Conservation (phyloP, 371 early-diverging fungal genomes). For the Umbelopsis sp. region DNA sequence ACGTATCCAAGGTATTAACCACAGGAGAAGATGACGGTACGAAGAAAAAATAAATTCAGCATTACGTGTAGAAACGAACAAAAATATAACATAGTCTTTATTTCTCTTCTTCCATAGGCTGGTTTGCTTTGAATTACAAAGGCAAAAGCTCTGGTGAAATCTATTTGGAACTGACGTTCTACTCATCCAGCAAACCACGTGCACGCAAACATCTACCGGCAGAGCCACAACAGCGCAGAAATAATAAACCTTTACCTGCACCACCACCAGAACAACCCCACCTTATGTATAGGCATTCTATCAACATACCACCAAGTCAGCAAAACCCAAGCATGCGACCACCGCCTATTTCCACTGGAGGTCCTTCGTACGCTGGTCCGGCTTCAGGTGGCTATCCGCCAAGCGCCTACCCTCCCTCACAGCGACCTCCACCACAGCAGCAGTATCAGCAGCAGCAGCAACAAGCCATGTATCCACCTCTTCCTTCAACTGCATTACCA, state of each 20-base stretch:
- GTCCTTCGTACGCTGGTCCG: slow-evolving; percentile 24
- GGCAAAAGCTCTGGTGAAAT: slow-evolving; percentile 59
- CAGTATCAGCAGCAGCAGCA: slow-evolving; percentile 20
- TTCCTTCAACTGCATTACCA: slow-evolving; percentile 20
- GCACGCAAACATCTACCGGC: neutral
- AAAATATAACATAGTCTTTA: too few species aligned
- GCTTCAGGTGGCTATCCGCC: slow-evolving; percentile 14
- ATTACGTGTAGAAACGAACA: too few species aligned
- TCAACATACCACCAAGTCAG: slow-evolving; percentile 25
- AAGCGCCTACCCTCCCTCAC: slow-evolving; percentile 22
- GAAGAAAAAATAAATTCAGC: too few species aligned
- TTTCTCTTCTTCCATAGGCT: slow-evolving; percentile 37
- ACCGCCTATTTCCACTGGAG: slow-evolving; percentile 28
- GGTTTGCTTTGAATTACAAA: slow-evolving; percentile 57
- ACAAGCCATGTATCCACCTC: slow-evolving; percentile 19
- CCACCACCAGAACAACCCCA: slow-evolving; percentile 4
- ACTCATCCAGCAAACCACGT: slow-evolving; percentile 47
- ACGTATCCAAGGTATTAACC: slow-evolving; percentile 62
- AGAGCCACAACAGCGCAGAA: slow-evolving; percentile 2
- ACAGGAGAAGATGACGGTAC: slow-evolving; percentile 73
- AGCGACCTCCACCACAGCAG: slow-evolving; percentile 10
- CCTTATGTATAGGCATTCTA: slow-evolving; percentile 15
- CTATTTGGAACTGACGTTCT: slow-evolving; percentile 63
- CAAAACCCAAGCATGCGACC: slow-evolving; percentile 46
- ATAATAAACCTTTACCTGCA: slow-evolving; percentile 12